A percentile compares a stretch with the other conserved stretches of the same genome.
Evolutionary conservation across 2,329 filamentous ascomycete species (phyloP).

Genomic region (Penicillium sp.): DNA sequence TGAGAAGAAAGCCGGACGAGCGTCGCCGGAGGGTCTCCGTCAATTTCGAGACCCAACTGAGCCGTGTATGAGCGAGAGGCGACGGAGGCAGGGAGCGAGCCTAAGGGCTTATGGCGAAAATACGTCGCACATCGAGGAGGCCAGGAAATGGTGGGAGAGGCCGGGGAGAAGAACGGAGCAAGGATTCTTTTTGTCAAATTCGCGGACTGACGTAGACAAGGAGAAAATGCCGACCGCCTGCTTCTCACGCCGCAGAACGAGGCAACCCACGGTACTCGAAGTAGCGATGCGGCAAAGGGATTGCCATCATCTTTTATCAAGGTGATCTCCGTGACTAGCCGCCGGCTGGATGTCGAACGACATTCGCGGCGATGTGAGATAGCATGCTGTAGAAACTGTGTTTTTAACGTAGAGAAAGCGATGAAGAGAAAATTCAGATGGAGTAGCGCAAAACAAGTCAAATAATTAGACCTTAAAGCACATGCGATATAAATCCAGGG

Average conservation of each 20-base stretch:
- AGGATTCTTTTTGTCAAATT: constrained; percentile 3
- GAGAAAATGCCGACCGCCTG: constrained; percentile 22
- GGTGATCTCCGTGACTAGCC: constrained; percentile 13
- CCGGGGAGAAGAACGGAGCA: neutral
- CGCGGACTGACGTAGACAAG: constrained; percentile 12
- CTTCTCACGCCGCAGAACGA: constrained; percentile 6
- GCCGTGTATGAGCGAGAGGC: neutral
- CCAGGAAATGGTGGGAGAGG: neutral
- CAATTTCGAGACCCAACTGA: constrained; percentile 27
- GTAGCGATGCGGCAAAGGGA: neutral
- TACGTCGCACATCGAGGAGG: constrained; percentile 3
- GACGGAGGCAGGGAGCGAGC: neutral
- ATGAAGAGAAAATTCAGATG: neutral
- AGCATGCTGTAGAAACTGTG: neutral
- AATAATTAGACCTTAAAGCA: neutral
- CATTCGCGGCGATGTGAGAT: neutral
- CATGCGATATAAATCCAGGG: neutral
- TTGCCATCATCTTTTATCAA: neutral
- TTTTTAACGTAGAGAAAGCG: neutral
- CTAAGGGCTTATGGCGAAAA: neutral
- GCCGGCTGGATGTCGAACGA: neutral
- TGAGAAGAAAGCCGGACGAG: constrained; percentile 31
- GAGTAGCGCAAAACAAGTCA: neutral
- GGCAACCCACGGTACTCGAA: neutral
- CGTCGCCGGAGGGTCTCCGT: constrained; percentile 25